A percentile compares a stretch with the other conserved stretches of the same genome.
Conservation (phyloP, 768 basidiomycete species). For the Russula dissimulans region DNA sequence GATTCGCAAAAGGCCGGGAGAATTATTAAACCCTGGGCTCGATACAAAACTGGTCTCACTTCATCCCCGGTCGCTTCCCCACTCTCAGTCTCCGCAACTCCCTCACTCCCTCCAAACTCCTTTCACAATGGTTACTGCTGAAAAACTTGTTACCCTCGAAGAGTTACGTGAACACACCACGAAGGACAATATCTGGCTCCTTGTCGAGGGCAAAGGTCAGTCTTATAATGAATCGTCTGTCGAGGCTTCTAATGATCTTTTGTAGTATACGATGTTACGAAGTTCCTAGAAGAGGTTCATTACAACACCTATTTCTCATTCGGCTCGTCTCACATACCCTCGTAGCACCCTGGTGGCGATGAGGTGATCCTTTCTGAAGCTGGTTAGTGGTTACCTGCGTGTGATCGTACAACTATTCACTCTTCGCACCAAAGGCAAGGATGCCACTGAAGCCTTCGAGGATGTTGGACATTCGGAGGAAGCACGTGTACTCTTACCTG, state of each 20-base stretch:
- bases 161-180: conserved; percentile 70
- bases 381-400: conserved; percentile 39
- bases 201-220: conserved; percentile 79
- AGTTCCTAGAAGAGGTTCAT: conserved; percentile 87
- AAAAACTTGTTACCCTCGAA: conserved; percentile 54
- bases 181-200: conserved; percentile 71
- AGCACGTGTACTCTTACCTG: conserved; percentile 87
- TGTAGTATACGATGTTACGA: conserved; percentile 85
- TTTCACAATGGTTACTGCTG: conserved; percentile 24
- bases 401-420: background rate
- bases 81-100: conserved; percentile 12
- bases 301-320: background rate
- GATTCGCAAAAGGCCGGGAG: conserved; percentile 12
- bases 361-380: conserved; percentile 93
- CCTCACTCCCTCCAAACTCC: background rate
- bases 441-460: conserved; percentile 97
- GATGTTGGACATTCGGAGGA: conserved; percentile 99
- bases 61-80: conserved; percentile 16
- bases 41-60: conserved; percentile 6
- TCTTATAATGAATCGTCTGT: conserved; percentile 5
- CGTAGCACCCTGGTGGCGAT: conserved; percentile 92
- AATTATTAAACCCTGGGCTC: conserved; percentile 10
- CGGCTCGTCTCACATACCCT: background rate
- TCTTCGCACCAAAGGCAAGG: conserved; percentile 51
- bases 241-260: conserved; percentile 16